Conservation (phyloP, 176 grass and related monocot species). For the Carex cristatella region DNA sequence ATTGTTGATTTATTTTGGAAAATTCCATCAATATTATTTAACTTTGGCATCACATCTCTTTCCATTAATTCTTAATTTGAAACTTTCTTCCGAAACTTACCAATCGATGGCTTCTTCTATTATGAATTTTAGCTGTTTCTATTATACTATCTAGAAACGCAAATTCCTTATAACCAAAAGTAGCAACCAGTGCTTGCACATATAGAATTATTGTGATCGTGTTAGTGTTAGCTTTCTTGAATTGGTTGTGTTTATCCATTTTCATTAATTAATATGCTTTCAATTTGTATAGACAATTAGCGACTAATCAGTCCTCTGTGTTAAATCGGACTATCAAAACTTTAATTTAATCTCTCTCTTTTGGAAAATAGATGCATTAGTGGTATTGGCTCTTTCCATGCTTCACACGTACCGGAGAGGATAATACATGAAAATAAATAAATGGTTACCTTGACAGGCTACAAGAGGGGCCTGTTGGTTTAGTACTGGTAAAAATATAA, state of each 20-base stretch:
- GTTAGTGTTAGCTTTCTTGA: background rate
- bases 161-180: background rate
- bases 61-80: background rate
- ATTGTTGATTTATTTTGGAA: background rate
- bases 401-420: background rate
- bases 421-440: background rate
- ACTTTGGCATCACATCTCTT: background rate
- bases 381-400: background rate
- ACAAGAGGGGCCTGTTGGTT: background rate
- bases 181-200: background rate
- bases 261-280: background rate
- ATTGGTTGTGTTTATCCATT: background rate
- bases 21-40: background rate
- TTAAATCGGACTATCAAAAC: background rate
- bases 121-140: background rate
- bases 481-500: background rate
- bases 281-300: background rate
- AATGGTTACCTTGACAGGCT: background rate
- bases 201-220: background rate
- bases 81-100: background rate
- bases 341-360: background rate
- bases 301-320: background rate
- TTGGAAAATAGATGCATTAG: background rate
- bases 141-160: background rate
- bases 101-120: background rate